phyloP scores from a whole-genome alignment of 257 asterid genomes.

The Petrea volubilis region DNA sequence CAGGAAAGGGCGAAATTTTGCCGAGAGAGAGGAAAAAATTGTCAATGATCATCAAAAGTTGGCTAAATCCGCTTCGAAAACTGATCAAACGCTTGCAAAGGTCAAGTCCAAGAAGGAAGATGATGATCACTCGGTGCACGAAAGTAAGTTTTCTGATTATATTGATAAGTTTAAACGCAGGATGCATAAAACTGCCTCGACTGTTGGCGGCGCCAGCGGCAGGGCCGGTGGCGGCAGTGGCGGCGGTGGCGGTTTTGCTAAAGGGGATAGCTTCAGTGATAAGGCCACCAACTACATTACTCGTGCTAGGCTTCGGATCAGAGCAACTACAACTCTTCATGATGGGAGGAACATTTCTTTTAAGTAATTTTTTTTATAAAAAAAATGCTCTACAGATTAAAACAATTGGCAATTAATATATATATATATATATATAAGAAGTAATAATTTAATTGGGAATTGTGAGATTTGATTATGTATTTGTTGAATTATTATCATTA shows the following conservation, averaged over 20 bases:
- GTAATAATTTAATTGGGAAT: no score
- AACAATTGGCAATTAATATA: no score
- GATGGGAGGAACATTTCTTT: conserved; percentile 7
- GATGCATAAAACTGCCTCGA: conserved; percentile 36
- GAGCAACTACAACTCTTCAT: conserved; percentile 36
- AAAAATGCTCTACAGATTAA: no score
- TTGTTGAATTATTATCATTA: no score
- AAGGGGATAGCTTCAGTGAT: conserved; percentile 58
- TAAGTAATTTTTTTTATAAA: no score
- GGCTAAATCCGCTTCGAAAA: background rate
- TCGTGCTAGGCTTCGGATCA: conserved; percentile 43
- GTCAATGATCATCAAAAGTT: conserved; percentile 24
- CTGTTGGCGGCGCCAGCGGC: background rate
- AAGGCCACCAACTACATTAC: conserved; percentile 41
- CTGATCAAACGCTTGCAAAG: background rate
- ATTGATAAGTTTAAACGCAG: conserved; percentile 33
- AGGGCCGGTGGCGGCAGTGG: background rate
- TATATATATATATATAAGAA: background rate
- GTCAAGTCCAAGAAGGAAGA: conserved; percentile 14
- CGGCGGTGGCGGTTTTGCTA: conserved; percentile 25
- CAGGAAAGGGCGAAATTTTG: background rate
- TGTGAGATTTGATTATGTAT: no score
- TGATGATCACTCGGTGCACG: conserved; percentile 25
- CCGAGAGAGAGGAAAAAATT: conserved; percentile 20
- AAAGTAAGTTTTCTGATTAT: conserved; percentile 36